A percentile compares a stretch with the other conserved stretches of the same genome.
Evolutionary conservation across 163 green algal genomes (phyloP).

Genomic region (Dunaliella salina): DNA sequence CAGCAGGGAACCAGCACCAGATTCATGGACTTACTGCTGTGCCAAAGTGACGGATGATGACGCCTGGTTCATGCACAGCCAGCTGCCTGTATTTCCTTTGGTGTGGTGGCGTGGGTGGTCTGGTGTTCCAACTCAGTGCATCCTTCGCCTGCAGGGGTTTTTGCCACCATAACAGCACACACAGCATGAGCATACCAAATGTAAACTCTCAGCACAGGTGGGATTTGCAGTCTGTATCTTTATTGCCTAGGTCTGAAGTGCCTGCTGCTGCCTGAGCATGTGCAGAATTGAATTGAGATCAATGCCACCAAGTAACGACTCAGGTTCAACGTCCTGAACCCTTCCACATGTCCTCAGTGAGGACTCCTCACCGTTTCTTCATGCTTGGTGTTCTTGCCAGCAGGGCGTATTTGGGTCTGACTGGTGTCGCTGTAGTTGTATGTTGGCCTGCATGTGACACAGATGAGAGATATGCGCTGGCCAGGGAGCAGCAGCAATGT

Average conservation of each 20-base stretch:
- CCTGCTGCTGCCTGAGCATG: neutral
- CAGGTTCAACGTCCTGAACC: neutral
- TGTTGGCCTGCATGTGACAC: neutral
- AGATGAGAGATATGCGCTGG: too few species aligned
- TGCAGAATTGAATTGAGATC: too few species aligned
- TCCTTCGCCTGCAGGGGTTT: conserved; percentile 42
- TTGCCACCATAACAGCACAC: neutral
- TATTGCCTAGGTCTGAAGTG: conserved; percentile 12
- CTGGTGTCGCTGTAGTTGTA: neutral
- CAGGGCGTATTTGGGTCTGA: neutral
- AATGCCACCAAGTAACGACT: too few species aligned
- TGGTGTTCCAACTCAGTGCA: conserved; percentile 39
- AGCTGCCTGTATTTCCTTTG: conserved; percentile 61
- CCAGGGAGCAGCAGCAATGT: too few species aligned
- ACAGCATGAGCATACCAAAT: too few species aligned
- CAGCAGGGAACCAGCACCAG: neutral
- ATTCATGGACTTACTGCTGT: conserved; percentile 12
- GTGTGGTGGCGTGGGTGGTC: conserved; percentile 46
- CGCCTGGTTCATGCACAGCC: conserved; percentile 57
- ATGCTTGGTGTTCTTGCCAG: neutral
- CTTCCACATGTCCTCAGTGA: too few species aligned
- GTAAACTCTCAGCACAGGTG: too few species aligned
- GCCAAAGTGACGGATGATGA: conserved; percentile 54
- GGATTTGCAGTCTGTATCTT: neutral
- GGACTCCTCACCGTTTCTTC: neutral